Base-by-base conservation (phyloP, 2,329 filamentous ascomycete genomes). In the Diplodia scrobiculata region DNA sequence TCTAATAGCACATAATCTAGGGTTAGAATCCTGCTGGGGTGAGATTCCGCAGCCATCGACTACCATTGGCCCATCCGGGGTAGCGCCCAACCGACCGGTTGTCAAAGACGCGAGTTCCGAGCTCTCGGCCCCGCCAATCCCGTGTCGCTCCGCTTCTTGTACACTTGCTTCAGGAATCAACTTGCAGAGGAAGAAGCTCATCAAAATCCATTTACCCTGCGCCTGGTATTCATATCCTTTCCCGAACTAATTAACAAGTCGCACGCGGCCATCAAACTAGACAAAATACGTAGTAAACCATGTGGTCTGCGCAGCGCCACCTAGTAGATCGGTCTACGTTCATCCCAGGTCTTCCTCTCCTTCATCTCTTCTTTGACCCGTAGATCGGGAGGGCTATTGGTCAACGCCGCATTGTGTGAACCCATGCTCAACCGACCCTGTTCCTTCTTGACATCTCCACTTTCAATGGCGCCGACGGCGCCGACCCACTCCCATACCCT, bases 401-500 rank as follows among this genome's bases (percentile, higher is more conserved):
- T 50, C n/a, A 62, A 34, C n/a, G 45, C 45, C 13, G n/a, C 19
- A 70, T 69, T 14, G 29, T 69, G 70, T 54, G 70, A 68, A 74
- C 34, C 76, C 36, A 74, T 65, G 66, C 73, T 78, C 54, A 72
- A 72, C 32, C 73, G 73, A n/a, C 71, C 71, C 52, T 74, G 74
- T 58, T 75, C 72, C 11, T 51, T 21, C 19, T 62, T 62, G 41
- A 62, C 11, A 13, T 19, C 58, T 14, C 25, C 25, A 34, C 48
- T 36, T 32, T 58, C 63, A 51, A 60, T 64, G 9, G 59, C 59
- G 5, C 59, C 75, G 60, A 85, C 79, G 14, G 85, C 84, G 6
- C 87, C 87, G 70, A 88, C 85, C 87, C 87, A 89, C 72, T 89
- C 87, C 87, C 87, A 90, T 65, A 86, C 84, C 55, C 86, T 82